phyloP scores from a whole-genome alignment of 768 basidiomycete genomes.

The Podaxis sp. region DNA sequence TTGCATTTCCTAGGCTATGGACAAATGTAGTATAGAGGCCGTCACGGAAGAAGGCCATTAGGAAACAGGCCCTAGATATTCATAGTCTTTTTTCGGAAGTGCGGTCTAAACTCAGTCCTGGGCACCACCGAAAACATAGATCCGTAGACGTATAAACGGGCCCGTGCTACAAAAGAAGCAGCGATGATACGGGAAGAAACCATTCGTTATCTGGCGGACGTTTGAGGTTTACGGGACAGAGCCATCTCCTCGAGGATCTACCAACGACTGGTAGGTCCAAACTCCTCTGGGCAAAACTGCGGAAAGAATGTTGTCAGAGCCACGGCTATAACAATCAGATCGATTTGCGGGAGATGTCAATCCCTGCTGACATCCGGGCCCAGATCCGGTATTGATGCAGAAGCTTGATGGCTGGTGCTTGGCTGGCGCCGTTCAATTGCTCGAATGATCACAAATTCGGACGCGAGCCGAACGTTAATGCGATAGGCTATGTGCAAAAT shows the following conservation, averaged over 20 bases:
- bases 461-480: neutral
- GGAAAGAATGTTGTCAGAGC: neutral
- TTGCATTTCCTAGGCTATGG: neutral
- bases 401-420: neutral
- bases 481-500: neutral
- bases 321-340: neutral
- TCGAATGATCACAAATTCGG: neutral
- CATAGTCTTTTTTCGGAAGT: neutral
- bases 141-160: neutral
- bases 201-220: neutral
- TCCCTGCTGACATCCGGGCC: neutral
- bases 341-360: neutral
- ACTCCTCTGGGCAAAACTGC: neutral
- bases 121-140: neutral
- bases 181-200: neutral
- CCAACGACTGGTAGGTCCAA: neutral
- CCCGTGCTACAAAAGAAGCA: neutral
- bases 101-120: neutral
- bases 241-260: neutral
- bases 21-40: neutral
- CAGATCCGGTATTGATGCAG: neutral
- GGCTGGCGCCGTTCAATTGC: neutral
- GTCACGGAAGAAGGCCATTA: neutral
- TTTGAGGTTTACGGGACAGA: neutral
- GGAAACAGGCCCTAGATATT: neutral